Evolutionary conservation across 495 filamentous ascomycete species (phyloP).

Genomic region (Letharia columbiana): DNA sequence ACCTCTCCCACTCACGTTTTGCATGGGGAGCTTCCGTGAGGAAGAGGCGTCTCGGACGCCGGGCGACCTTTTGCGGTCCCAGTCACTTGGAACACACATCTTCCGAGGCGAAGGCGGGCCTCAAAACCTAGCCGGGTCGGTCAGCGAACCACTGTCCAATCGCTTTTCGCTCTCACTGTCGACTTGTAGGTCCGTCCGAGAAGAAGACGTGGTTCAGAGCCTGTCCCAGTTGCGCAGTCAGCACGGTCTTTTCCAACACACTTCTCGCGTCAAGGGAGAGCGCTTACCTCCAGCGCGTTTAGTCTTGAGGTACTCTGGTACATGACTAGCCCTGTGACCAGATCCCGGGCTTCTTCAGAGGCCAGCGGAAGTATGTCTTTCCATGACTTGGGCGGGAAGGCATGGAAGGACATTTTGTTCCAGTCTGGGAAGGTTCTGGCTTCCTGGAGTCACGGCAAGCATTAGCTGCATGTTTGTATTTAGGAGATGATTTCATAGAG

Average conservation of each 20-base stretch:
- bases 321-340: slow-evolving; percentile 45
- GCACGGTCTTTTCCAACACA: neutral
- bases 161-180: neutral
- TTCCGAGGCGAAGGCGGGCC: neutral
- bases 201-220: slow-evolving; percentile 25
- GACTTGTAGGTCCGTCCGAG: neutral
- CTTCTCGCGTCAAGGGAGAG: neutral
- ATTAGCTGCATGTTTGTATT: slow-evolving; percentile 1
- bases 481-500: neutral
- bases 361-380: slow-evolving; percentile 40
- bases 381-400: slow-evolving; percentile 46
- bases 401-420: slow-evolving; percentile 56
- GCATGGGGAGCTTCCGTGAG: no score
- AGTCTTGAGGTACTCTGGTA: slow-evolving; percentile 49
- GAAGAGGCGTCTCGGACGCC: no score
- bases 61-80: neutral
- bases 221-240: slow-evolving; percentile 11
- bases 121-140: neutral
- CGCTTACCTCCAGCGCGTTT: slow-evolving; percentile 42
- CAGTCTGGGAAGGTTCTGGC: slow-evolving; percentile 50
- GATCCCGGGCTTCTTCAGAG: slow-evolving; percentile 34
- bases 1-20: no score
- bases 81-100: no score
- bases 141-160: neutral
- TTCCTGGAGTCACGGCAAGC: slow-evolving; percentile 37